phyloP scores from a whole-genome alignment of 1,139 yeast genomes.

The Lodderomyces metapsilosis region DNA sequence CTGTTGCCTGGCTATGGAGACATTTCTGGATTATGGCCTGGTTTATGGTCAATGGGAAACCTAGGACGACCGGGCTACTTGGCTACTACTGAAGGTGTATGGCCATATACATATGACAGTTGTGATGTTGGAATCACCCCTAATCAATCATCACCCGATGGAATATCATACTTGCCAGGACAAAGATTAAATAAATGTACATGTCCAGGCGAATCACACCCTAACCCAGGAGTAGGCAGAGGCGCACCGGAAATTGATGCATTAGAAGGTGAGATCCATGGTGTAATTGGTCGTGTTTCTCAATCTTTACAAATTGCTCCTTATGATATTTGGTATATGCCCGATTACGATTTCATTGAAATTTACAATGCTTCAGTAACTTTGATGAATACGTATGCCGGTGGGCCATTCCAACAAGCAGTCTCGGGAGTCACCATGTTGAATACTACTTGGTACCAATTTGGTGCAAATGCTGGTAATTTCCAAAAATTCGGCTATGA shows the following conservation, averaged over 20 bases:
- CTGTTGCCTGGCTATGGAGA: constrained; percentile 71
- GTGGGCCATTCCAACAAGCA: constrained; percentile 87
- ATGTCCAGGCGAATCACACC: constrained; percentile 76
- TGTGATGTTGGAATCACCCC: constrained; percentile 91
- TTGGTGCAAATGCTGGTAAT: constrained; percentile 37
- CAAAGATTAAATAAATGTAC: constrained; percentile 69
- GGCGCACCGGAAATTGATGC: constrained; percentile 91
- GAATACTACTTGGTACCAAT: constrained; percentile 74
- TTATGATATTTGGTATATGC: constrained; percentile 80
- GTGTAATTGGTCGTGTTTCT: constrained; percentile 65
- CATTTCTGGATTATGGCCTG: constrained; percentile 82
- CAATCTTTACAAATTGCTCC: constrained; percentile 87
- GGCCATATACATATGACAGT: constrained; percentile 83
- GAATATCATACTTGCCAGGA: constrained; percentile 74
- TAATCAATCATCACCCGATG: constrained; percentile 82
- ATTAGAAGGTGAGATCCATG: constrained; percentile 68
- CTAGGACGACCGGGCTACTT: constrained; percentile 79
- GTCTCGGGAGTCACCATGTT: constrained; percentile 73
- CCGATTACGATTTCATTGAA: constrained; percentile 71
- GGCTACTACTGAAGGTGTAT: constrained; percentile 78
- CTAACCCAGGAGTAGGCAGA: constrained; percentile 74
- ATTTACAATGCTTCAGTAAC: constrained; percentile 61
- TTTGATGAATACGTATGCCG: constrained; percentile 70
- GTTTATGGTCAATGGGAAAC: constrained; percentile 86
- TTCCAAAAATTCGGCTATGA: constrained; percentile 81